These are phyloP conservation scores for Entomortierella chlamydospora DNA, from an alignment of 192 early-diverging fungal genomes.

Conservation along the genomic window DNA sequence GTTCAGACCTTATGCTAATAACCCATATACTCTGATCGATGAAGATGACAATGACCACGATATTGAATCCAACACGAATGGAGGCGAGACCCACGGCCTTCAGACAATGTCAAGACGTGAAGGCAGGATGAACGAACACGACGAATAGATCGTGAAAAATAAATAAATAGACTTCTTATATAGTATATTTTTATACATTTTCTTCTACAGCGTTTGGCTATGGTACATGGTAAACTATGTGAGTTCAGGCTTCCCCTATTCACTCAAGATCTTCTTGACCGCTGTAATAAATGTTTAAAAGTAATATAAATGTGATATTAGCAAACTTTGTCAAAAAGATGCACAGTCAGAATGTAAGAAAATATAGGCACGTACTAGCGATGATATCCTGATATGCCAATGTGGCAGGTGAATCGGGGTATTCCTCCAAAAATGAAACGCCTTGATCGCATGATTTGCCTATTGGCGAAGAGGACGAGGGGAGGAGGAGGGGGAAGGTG, in stretches of 20 bases:
- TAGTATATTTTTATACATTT: not conserved
- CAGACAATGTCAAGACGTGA: conserved; percentile 54
- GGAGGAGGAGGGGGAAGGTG: not conserved
- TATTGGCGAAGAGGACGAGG: no score
- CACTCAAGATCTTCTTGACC: conserved; percentile 41
- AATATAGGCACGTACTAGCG: conserved; percentile 47
- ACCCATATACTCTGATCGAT: conserved; percentile 60
- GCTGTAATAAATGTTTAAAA: conserved; percentile 2
- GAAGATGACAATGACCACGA: conserved; percentile 46
- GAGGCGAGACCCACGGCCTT: conserved; percentile 26
- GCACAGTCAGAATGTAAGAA: not conserved
- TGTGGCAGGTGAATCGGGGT: conserved; percentile 89
- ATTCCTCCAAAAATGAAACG: conserved; percentile 88
- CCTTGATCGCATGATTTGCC: conserved; percentile 83
- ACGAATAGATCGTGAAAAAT: conserved; percentile 23
- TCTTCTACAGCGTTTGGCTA: no score
- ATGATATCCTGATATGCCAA: conserved; percentile 74
- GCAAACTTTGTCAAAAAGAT: not conserved
- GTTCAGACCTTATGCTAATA: conserved; percentile 62
- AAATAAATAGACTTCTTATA: not conserved
- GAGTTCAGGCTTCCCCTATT: not conserved
- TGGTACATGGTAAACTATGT: conserved; percentile 10
- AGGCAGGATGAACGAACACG: conserved; percentile 23
- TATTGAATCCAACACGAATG: conserved; percentile 34
- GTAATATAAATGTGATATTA: not conserved